A percentile compares a stretch with the other conserved stretches of the same genome.
phyloP scores from a whole-genome alignment of 208 protist genomes.

The Trypanosomatidae sp. region DNA sequence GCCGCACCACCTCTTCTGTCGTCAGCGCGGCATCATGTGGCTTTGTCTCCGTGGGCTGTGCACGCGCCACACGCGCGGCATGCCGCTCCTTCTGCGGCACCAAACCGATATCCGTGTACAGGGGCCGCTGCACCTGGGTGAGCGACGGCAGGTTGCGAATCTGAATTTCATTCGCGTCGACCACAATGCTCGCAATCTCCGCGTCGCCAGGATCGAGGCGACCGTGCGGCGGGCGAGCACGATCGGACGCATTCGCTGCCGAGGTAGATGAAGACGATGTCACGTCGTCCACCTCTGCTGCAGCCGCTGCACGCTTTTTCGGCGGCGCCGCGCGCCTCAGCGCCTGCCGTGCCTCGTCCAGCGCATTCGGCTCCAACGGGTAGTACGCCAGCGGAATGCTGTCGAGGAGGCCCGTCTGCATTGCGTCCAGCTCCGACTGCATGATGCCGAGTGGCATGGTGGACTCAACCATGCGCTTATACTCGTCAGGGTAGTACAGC shows the following conservation, averaged over 20 bases:
- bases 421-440: slow-evolving; percentile 81
- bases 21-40: slow-evolving; percentile 9
- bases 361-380: slow-evolving; percentile 39
- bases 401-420: slow-evolving; percentile 63
- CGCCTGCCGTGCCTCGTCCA: slow-evolving; percentile 45
- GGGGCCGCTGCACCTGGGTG: slow-evolving; percentile 71
- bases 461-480: slow-evolving; percentile 43
- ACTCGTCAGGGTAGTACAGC: slow-evolving; percentile 61
- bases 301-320: slow-evolving; percentile 33
- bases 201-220: slow-evolving; percentile 53
- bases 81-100: slow-evolving; percentile 78
- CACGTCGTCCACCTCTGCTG: slow-evolving; percentile 22
- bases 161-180: slow-evolving; percentile 59
- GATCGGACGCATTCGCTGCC: slow-evolving; percentile 35
- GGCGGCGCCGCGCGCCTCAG: slow-evolving; percentile 22
- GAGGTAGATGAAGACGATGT: slow-evolving; percentile 27
- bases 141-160: slow-evolving; percentile 67
- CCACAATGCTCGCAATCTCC: slow-evolving; percentile 66
- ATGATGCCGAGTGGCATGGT: slow-evolving; percentile 56
- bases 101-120: slow-evolving; percentile 86
- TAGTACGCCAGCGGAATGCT: slow-evolving; percentile 73
- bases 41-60: slow-evolving; percentile 42
- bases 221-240: slow-evolving; percentile 4
- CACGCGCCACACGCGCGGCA: slow-evolving; percentile 58
- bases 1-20: slow-evolving; percentile 26